Evolutionary conservation across 2,329 filamentous ascomycete genomes (phyloP), one percentile per base, ranked within the genome.

Genomic region (Thelonectria discophora): DNA sequence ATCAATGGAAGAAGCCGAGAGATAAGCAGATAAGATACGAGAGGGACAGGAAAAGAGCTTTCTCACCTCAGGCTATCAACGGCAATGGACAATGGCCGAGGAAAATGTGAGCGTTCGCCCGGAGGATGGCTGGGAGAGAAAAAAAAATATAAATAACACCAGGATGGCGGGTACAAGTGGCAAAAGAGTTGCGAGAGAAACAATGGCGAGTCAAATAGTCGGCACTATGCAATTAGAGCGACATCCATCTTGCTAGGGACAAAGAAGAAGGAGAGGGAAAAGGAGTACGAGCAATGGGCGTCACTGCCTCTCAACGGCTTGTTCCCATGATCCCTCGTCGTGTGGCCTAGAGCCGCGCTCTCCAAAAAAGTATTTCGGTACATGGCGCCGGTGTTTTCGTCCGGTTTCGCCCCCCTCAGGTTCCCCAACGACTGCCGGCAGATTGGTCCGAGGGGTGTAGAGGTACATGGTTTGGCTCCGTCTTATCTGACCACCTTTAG

Each of bases 111-210:
- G 21, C 21, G 21, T 24, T 24, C 21, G 21, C 6, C 21, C 21
- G 21, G 21, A 24, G 21, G 21, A 24, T 24, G 21, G 21, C 21
- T 24, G 21, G 21, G 37, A 18, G 37, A 47, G 39, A 40, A 55
- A 34, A 46, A 51, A 39, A 52, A 34, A 34, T 9, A 45, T 10
- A 15, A 21, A 24, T 15, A 10, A 51, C 11, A 51, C 32, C 32
- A 21, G 21, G 18, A 45, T 42, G 15, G 17, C 17, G 17, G 17
- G 42, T 45, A 20, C 42, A 45, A 40, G 51, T 48, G 40, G 58
- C 58, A 17, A 47, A 55, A 47, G 46, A 51, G 21, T 15, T 20
- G 49, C 7, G 43, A 46, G 39, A 24, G 15, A 42, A 20, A n/a
- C 17, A 8, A 8, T 18, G 8, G 42, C 7, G 42, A 21, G 17